Conservation (phyloP, 2,329 filamentous ascomycete species). For the Nemania sp. region DNA sequence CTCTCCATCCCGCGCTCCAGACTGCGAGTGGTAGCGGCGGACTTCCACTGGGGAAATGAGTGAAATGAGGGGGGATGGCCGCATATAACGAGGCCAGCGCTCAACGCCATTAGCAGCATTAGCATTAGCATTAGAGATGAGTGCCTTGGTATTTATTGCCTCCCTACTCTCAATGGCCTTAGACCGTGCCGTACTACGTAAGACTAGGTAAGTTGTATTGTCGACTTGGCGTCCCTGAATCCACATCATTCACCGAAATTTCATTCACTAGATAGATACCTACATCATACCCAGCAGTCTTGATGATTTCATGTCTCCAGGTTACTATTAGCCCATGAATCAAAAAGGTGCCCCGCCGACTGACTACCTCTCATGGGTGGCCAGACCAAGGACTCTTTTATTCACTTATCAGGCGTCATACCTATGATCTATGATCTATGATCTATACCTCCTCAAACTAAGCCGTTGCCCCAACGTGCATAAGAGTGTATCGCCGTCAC, state of each 20-base stretch:
- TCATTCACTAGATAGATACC: background rate
- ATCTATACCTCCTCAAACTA: no score
- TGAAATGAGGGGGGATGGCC: conserved; percentile 16
- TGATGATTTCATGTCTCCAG: background rate
- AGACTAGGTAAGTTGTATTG: background rate
- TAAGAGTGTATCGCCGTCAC: background rate
- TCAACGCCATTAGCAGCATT: conserved; percentile 6
- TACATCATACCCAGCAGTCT: no score
- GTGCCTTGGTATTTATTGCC: background rate
- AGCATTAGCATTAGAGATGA: no score
- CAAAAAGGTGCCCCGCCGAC: no score
- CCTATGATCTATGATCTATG: no score
- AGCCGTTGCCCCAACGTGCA: background rate
- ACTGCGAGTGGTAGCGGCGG: background rate
- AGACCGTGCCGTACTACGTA: background rate
- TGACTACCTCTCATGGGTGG: no score
- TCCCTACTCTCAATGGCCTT: background rate
- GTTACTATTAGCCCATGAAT: no score
- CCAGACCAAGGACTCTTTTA: background rate
- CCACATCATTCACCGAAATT: conserved; percentile 39
- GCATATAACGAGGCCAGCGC: conserved; percentile 29
- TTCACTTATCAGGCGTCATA: background rate
- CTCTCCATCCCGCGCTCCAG: background rate
- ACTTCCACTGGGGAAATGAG: conserved; percentile 14
- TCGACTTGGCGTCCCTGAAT: conserved; percentile 30